These are phyloP conservation scores for Backusella psychrophila DNA, from an alignment of 192 early-diverging fungal species.

Conservation along the genomic window DNA sequence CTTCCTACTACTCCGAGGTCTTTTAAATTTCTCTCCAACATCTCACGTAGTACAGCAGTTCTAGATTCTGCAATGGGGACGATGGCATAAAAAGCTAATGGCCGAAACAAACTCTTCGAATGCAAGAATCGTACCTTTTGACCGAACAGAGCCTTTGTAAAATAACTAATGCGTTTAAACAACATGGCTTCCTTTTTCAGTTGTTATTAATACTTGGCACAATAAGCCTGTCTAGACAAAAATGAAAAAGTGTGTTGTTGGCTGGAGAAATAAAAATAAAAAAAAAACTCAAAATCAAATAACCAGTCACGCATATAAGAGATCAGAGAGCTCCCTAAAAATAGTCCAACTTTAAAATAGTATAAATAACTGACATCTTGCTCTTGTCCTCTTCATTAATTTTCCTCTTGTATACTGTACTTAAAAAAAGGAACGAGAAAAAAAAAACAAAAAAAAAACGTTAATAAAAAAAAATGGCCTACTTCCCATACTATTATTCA, in stretches of 20 bases:
- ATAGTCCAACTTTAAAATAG: not conserved
- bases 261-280: not conserved
- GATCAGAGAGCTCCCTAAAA: not conserved
- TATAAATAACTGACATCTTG: constrained; percentile 5
- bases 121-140: not conserved
- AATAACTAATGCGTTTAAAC: not conserved
- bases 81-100: constrained; percentile 30
- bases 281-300: not conserved
- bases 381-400: not conserved
- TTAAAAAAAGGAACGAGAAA: not conserved
- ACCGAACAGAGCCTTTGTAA: not conserved
- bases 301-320: not conserved
- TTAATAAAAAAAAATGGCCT: not conserved
- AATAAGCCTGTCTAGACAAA: not conserved
- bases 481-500: not conserved
- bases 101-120: constrained; percentile 9
- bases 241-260: not conserved
- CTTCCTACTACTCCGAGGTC: constrained; percentile 59
- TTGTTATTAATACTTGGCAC: not conserved
- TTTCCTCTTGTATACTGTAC: not conserved
- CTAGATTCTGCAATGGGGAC: constrained; percentile 7
- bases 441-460: not conserved
- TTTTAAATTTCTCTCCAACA: constrained; percentile 7
- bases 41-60: constrained; percentile 2
- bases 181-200: not conserved